phyloP scores from a whole-genome alignment of 2,329 filamentous ascomycete species.

The Nemania abortiva region DNA sequence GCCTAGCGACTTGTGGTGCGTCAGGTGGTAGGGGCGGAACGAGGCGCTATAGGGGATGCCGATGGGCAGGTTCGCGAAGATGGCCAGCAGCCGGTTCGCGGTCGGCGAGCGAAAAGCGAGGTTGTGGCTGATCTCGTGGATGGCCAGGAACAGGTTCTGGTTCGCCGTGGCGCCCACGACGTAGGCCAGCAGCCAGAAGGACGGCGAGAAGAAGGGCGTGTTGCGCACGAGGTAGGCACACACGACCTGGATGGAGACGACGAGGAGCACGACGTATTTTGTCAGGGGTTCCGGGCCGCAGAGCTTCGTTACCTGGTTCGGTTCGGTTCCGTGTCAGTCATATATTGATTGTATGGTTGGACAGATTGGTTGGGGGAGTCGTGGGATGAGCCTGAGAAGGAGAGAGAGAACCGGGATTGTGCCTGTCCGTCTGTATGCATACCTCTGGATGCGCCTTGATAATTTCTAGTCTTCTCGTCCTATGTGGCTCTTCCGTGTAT shows the following conservation, averaged over 20 bases:
- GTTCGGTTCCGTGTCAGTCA: slow-evolving; percentile 20
- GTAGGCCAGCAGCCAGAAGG: slow-evolving; percentile 89
- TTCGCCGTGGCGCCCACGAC: slow-evolving; percentile 94
- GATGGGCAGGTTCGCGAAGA: slow-evolving; percentile 96
- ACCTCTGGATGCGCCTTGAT: slow-evolving; percentile 99
- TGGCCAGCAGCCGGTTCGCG: slow-evolving; percentile 87
- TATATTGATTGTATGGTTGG: too few relatives aligned
- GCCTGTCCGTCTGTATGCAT: too few relatives aligned
- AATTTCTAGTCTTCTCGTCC: slow-evolving; percentile 89
- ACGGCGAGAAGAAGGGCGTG: slow-evolving; percentile 83
- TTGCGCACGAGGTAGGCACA: slow-evolving; percentile 82
- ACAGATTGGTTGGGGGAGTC: neutral
- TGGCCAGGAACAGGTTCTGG: slow-evolving; percentile 98
- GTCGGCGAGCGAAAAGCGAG: slow-evolving; percentile 86
- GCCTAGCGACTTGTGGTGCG: slow-evolving; percentile 97
- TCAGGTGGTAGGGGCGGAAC: slow-evolving; percentile 97
- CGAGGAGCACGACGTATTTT: slow-evolving; percentile 88
- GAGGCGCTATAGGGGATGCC: slow-evolving; percentile 95
- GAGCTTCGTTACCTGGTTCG: slow-evolving; percentile 93
- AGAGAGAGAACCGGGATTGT: too few relatives aligned
- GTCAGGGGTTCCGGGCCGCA: slow-evolving; percentile 96
- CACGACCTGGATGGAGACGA: slow-evolving; percentile 83
- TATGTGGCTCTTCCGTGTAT: slow-evolving; percentile 97
- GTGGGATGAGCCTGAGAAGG: neutral
- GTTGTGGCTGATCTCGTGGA: slow-evolving; percentile 99